A percentile compares a stretch with the other conserved stretches of the same genome.
Conservation (phyloP, 169 alveolate genomes). For the Plasmodium yoelii region DNA sequence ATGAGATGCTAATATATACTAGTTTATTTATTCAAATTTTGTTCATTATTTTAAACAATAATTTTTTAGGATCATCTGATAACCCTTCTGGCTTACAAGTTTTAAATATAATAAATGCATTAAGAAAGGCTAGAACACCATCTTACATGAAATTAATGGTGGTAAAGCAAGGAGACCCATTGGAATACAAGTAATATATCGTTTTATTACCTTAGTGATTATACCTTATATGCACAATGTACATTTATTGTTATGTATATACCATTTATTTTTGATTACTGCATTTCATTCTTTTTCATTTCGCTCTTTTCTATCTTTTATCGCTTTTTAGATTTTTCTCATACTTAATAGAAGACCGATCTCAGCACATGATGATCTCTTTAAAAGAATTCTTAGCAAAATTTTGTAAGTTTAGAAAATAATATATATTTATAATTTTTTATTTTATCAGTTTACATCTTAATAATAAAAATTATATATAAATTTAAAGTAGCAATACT, state of each 20-base stretch:
- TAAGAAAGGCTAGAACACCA: conserved; percentile 80
- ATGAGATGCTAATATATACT: neutral
- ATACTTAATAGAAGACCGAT: conserved; percentile 82
- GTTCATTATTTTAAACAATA: neutral
- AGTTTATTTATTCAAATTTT: neutral
- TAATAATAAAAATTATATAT: neutral
- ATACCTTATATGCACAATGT: neutral
- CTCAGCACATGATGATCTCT: conserved; percentile 87
- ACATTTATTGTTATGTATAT: conserved; percentile 15
- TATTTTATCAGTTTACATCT: no score
- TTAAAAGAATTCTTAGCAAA: conserved; percentile 83
- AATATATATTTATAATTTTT: neutral
- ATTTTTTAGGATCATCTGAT: conserved; percentile 63
- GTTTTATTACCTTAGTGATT: neutral
- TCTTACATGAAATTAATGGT: conserved; percentile 84
- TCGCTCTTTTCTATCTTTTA: neutral
- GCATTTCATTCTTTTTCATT: neutral
- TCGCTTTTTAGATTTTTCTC: conserved; percentile 77
- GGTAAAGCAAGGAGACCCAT: conserved; percentile 87
- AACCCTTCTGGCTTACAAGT: conserved; percentile 84
- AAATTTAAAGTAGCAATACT: no score
- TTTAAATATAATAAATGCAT: conserved; percentile 78
- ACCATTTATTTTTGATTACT: neutral
- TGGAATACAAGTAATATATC: conserved; percentile 79
- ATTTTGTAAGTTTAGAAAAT: conserved; percentile 42